Conservation (phyloP, 1,284 basidiomycete genomes). For the Porogramme epimiltina region DNA sequence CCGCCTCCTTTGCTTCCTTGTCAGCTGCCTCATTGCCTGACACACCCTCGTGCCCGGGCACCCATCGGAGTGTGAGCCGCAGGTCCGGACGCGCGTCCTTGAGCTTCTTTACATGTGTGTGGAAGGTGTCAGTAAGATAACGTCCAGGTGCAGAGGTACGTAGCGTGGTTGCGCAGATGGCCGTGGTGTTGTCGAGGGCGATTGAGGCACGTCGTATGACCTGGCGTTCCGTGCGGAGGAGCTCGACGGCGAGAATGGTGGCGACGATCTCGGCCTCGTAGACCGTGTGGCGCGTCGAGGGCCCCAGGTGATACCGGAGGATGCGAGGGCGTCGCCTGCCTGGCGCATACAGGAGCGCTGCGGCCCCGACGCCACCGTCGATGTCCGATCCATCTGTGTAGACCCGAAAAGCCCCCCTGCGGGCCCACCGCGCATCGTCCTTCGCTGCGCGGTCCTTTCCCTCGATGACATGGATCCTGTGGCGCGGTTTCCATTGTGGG, state of each 20-base stretch:
- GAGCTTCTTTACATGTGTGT: background rate
- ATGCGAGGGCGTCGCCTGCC: background rate
- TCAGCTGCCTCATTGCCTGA: constrained; percentile 23
- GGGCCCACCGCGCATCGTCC: background rate
- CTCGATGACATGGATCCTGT: background rate
- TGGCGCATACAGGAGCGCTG: background rate
- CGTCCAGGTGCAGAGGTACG: background rate
- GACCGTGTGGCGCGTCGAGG: background rate
- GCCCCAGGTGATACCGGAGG: background rate
- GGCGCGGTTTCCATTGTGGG: constrained; percentile 5
- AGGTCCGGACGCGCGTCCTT: background rate
- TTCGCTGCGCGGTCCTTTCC: constrained; percentile 2
- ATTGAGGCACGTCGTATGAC: background rate
- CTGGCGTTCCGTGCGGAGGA: background rate
- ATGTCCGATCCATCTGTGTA: constrained; percentile 25
- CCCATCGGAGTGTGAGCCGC: constrained; percentile 8
- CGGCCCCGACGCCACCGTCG: constrained; percentile 5
- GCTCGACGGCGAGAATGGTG: background rate
- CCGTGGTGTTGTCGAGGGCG: background rate
- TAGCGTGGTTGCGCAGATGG: background rate
- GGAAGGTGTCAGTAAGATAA: background rate
- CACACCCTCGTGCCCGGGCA: constrained; percentile 17
- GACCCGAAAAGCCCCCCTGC: background rate
- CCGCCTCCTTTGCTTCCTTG: constrained; percentile 16
- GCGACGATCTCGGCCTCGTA: background rate